These are phyloP conservation scores for Capsella rubella DNA, from an alignment of 441 rosid genomes.

Conservation along the genomic window DNA sequence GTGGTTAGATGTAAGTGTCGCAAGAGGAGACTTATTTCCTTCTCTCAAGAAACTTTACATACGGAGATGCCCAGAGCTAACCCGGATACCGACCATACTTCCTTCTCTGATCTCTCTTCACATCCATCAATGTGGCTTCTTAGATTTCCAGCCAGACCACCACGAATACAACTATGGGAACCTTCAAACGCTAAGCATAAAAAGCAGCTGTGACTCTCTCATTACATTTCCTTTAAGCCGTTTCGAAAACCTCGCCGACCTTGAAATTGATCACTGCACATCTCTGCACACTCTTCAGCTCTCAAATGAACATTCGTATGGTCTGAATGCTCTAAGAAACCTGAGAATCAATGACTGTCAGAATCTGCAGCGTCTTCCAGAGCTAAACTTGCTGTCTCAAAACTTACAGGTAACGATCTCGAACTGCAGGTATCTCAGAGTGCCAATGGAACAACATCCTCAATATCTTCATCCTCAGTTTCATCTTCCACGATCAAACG, in stretches of 20 bases:
- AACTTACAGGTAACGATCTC: conserved; percentile 19
- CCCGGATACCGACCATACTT: conserved; percentile 39
- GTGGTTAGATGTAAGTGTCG: conserved; percentile 34
- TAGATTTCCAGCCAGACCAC: conserved; percentile 45
- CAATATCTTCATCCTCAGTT: conserved; percentile 27
- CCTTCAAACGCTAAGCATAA: conserved; percentile 42
- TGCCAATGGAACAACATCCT: conserved; percentile 27
- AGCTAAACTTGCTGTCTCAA: conserved; percentile 17
- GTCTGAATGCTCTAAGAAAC: conserved; percentile 26
- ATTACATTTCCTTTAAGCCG: conserved; percentile 39
- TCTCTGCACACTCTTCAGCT: conserved; percentile 36
- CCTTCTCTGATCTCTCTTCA: conserved; percentile 42
- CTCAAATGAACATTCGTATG: conserved; percentile 23
- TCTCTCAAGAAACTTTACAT: conserved; percentile 41
- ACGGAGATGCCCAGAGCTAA: conserved; percentile 40
- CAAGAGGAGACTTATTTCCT: conserved; percentile 38
- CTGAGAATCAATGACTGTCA: conserved; percentile 44
- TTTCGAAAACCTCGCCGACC: conserved; percentile 38
- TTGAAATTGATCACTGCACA: conserved; percentile 40
- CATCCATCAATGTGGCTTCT: conserved; percentile 32
- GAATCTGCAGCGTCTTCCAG: conserved; percentile 42
- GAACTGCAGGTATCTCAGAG: conserved; percentile 35
- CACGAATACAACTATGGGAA: conserved; percentile 28
- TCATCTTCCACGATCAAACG: conserved; percentile 9
- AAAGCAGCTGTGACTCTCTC: conserved; percentile 46